Base-by-base conservation (phyloP, 192 early-diverging fungal genomes). In the Coemansia sp. region DNA sequence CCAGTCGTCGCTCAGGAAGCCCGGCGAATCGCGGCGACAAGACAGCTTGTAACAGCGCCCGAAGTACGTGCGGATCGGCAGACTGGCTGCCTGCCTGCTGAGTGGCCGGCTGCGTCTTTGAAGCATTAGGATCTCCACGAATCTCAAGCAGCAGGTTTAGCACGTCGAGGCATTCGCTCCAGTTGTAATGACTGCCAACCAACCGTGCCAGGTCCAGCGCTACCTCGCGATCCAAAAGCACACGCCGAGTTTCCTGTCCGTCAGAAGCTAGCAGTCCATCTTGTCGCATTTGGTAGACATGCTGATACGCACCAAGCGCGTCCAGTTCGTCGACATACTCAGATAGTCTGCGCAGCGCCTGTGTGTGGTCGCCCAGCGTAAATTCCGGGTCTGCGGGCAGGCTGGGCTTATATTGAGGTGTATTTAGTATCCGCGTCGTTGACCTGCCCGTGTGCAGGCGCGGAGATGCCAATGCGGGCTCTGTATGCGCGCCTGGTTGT, bases 1-100 rank as follows among this genome's bases (percentile, higher is more conserved):
- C 73, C 23, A 59, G 38, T 12, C 60, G 55, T 41, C 73, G 58
- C 9, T 60, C 62, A 0, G 67, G 66, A 35, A 65, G 45, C 3
- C 50, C 45, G 0, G 42, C 54, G 40, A 65, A 59, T 8, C 32
- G 66, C 5, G 53, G 51, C 34, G 58, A 42, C 52, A 65, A 22
- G 8, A 66, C 44, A 2, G 62, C 62, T 1, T 50, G 40, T 4
- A 65, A 0, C 9, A 69, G n/a, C 10, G 44, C 45, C 0, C 21
- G 11, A 2, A 62, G 28, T 0, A 46, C 50, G 3, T 35, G n/a
- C 11, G 25, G 12, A 19, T 51, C 50, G 15, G 39, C 54, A 2
- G 31, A 14, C 12, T 14, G 23, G 3, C 25, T 14, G 19, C 23
- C 47, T 11, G 28, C 32, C 2, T 15, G 35, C 15, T 29, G 20